Evolutionary conservation across 2,329 filamentous ascomycete genomes (phyloP).

Genomic region (Penicillium sp.): DNA sequence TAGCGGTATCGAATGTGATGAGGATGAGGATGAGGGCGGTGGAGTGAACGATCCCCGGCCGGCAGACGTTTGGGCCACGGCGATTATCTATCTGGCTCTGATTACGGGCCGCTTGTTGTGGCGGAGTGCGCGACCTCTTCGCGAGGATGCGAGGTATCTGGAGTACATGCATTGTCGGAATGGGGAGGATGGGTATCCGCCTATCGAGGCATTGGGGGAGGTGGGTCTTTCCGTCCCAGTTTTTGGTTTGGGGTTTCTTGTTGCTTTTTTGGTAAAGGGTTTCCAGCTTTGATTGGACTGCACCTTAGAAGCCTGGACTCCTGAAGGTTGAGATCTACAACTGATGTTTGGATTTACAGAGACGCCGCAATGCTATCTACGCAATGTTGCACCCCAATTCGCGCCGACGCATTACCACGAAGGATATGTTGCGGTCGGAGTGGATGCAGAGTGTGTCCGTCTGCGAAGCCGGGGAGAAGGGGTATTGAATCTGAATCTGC

Average conservation of each 20-base stretch:
- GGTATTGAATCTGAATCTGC: constrained; percentile 4
- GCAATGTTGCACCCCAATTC: constrained; percentile 32
- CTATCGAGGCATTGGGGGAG: constrained; percentile 28
- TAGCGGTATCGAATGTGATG: background rate
- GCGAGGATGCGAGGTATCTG: constrained; percentile 29
- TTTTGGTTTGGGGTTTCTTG: background rate
- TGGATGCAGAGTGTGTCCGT: constrained; percentile 28
- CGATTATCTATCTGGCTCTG: constrained; percentile 31
- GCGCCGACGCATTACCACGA: constrained; percentile 24
- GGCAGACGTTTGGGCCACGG: constrained; percentile 33
- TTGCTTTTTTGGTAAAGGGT: background rate
- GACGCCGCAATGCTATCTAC: constrained; percentile 31
- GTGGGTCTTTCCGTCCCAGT: constrained; percentile 12
- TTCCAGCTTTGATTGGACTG: background rate
- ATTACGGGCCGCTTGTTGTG: constrained; percentile 29
- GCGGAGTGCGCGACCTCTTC: constrained; percentile 23
- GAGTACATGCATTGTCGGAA: constrained; percentile 24
- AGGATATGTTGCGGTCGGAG: constrained; percentile 26
- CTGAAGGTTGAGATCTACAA: background rate
- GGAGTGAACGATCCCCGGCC: constrained; percentile 13
- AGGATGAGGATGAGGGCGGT: background rate
- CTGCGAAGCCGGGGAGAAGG: constrained; percentile 26
- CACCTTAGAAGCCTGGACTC: background rate
- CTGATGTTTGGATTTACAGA: constrained; percentile 8
- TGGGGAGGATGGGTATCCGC: constrained; percentile 25